Evolutionary conservation across 2,329 filamentous ascomycete genomes (phyloP).

Genomic region (Leptodontidium sp.): DNA sequence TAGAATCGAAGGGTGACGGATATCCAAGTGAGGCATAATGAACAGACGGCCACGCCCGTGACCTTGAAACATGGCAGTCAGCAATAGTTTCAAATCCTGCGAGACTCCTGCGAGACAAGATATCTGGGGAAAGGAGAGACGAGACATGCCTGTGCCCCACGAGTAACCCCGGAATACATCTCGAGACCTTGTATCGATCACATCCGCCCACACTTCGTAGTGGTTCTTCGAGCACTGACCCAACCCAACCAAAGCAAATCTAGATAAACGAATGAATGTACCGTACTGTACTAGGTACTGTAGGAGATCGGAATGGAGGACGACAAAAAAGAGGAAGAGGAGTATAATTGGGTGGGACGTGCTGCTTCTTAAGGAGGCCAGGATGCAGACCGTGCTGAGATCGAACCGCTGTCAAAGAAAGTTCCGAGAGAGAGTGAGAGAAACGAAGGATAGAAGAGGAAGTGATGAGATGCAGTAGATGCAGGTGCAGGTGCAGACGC

Average conservation of each 20-base stretch:
- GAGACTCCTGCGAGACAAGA: not conserved
- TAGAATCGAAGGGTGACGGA: constrained; percentile 43
- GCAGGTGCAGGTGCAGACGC: not conserved
- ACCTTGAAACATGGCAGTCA: constrained; percentile 30
- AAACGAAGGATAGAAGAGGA: not conserved
- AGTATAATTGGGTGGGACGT: not conserved
- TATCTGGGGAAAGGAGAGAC: too few species aligned
- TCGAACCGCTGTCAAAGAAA: constrained; percentile 10
- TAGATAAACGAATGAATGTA: not conserved
- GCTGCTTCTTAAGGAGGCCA: not conserved
- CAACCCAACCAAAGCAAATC: not conserved
- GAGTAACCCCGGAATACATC: constrained; percentile 26
- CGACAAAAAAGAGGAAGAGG: not conserved
- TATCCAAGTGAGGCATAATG: constrained; percentile 49
- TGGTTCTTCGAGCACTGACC: not conserved
- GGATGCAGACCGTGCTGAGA: not conserved
- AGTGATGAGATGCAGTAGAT: not conserved
- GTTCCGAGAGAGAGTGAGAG: too few species aligned
- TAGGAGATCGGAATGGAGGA: not conserved
- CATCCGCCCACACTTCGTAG: not conserved
- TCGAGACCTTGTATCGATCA: constrained; percentile 5
- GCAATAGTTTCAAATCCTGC: not conserved
- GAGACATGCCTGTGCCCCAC: constrained; percentile 25
- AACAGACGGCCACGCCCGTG: constrained; percentile 45
- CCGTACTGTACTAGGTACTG: not conserved